Evolutionary conservation across 805 yeast species (phyloP), one percentile per base, ranked within the genome.

Genomic region (Metschnikowia similis): DNA sequence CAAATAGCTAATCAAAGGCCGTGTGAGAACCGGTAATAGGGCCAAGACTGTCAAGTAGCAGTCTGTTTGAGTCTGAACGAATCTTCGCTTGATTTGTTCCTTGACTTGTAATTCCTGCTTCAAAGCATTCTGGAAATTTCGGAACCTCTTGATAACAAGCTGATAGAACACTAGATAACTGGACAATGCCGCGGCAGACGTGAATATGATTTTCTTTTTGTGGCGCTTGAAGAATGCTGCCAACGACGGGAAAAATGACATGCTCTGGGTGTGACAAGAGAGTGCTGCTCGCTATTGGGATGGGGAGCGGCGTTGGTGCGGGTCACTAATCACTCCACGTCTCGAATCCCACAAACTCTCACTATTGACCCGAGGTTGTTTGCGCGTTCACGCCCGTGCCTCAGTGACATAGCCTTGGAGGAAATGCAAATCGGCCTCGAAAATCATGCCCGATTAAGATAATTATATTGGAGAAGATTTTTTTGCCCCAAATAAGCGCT

Each of bases 1-100:
- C 53, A 85, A 72, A 48, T 72, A 72, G 17, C 77, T 80, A 50
- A 83, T 66, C 7, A 89, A 77, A 13, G 87, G 89, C 30, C 77
- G 77, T 6, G 84, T 76, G 39, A 91, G 71, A 4, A 89, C 88
- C 1, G 96, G 96, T 44, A 88, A 72, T 53, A 92, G 75, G 4
- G 95, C 91, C 63, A 87, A 74, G 47, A 91, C 81, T 0, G 97
- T 92, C 70, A 82, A 83, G 47, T 86, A 76, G 42, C 96, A 88
- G 66, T 92, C 98, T 57, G 84, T 84, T 62, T 91, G 97, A 9
- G 97, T 92, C 71, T 90, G 97, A 45, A 86, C 83, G 60, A 90
- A 92, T 50, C 97, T 72, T 57, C 94, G 77, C 57, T 84, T 84
- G 51, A 91, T 85, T 52, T 74, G 78, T 53, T 72, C 74, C 58